Conservation (phyloP, 352 stramenopile genomes). For the Phytophthora syringae region DNA sequence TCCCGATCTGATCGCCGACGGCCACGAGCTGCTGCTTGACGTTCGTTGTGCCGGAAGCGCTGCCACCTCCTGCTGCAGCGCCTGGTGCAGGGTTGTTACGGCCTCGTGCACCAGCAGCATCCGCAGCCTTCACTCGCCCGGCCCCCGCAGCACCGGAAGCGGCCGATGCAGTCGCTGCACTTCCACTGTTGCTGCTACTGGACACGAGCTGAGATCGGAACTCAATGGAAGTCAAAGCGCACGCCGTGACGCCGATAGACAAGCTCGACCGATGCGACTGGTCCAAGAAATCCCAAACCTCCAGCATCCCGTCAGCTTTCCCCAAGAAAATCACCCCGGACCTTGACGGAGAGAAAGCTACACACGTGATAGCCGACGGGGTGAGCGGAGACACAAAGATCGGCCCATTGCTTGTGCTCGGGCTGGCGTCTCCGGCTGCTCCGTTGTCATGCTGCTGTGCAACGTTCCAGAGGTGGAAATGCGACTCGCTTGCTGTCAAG, state of each 20-base stretch:
- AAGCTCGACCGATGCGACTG: slow-evolving; percentile 88
- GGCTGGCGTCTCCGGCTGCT: not conserved
- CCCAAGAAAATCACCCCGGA: slow-evolving; percentile 90
- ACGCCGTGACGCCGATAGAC: slow-evolving; percentile 84
- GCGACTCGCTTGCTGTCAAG: slow-evolving; percentile 88
- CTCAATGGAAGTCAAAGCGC: slow-evolving; percentile 87
- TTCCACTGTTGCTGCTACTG: slow-evolving; percentile 22
- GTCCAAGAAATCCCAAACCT: slow-evolving; percentile 95
- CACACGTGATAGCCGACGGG: slow-evolving; percentile 79
- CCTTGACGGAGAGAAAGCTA: slow-evolving; percentile 89
- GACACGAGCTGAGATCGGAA: slow-evolving; percentile 56
- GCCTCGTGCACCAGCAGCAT: slow-evolving; percentile 20
- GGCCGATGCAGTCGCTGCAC: slow-evolving; percentile 13
- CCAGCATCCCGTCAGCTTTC: slow-evolving; percentile 89
- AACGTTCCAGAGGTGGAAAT: slow-evolving; percentile 94
- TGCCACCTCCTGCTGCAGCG: slow-evolving; percentile 3
- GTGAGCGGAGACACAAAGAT: slow-evolving; percentile 91
- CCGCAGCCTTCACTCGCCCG: slow-evolving; percentile 24
- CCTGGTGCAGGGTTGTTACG: slow-evolving; percentile 27
- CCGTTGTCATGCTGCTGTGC: slow-evolving; percentile 39
- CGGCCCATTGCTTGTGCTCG: slow-evolving; percentile 52
- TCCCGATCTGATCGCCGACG: slow-evolving; percentile 91
- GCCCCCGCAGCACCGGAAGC: slow-evolving; percentile 8
- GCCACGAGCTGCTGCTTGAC: slow-evolving; percentile 92
- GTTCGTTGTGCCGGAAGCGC: slow-evolving; percentile 27